These are phyloP conservation scores for Fusarium sp. DNA, from an alignment of 2,329 filamentous ascomycete genomes.

Conservation along the genomic window DNA sequence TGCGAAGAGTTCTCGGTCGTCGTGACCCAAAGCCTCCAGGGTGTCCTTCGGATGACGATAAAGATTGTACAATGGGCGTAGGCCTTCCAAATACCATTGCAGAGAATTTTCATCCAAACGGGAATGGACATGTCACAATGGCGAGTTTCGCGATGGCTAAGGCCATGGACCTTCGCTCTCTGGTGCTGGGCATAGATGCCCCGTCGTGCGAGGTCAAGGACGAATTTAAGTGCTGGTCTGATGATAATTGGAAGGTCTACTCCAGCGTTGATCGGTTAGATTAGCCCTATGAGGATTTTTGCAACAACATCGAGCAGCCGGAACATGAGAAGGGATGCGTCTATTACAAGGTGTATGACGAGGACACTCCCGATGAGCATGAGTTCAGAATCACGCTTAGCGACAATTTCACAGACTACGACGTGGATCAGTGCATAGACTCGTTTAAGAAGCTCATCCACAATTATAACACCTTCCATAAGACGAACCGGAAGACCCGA, in stretches of 20 bases:
- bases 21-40: background rate
- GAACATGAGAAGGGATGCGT: background rate
- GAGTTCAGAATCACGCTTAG: background rate
- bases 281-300: background rate
- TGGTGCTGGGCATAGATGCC: background rate
- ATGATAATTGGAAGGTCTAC: constrained; percentile 6
- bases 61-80: background rate
- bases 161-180: background rate
- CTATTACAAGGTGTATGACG: constrained; percentile 1
- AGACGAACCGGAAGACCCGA: constrained; percentile 11
- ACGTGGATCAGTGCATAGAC: background rate
- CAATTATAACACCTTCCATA: constrained; percentile 1
- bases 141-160: constrained; percentile 1
- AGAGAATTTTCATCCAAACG: background rate
- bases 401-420: background rate
- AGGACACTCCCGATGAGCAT: constrained; percentile 9
- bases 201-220: constrained; percentile 4
- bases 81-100: background rate
- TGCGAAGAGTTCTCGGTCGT: background rate
- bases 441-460: constrained; percentile 9
- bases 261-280: background rate
- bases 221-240: constrained; percentile 1
- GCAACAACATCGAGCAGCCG: background rate
- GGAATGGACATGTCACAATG: background rate
- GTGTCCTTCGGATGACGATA: background rate